Evolutionary conservation across 129 eudicot genomes (phyloP), one percentile per base, ranked within the genome.

Genomic region (Flaveria brownii): DNA sequence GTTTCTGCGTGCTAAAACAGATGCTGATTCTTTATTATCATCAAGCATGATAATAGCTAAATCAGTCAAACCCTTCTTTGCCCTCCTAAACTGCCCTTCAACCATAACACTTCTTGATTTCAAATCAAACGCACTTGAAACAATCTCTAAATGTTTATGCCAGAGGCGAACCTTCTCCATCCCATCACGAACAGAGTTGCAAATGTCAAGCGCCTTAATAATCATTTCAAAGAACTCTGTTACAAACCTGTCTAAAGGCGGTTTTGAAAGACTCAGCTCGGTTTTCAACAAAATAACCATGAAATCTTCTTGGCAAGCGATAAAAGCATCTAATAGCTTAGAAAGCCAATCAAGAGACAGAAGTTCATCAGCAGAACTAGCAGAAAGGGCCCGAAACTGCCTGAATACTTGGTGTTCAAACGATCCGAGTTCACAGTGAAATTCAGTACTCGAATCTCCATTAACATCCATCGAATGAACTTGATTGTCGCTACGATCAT

Each of bases 111-210:
- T 81, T 73, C 82, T 86, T 22, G 82, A 86, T 30, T 63, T 78
- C 39, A 85, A 73, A 70, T 85, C 89, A 54, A 92, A 85, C 3
- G 96, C 88, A 54, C 79, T 61, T 6, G 83, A 61, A 33, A 92
- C 86, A 79, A 92, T 88, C 68, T 91, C 96, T 54, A 91, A 49
- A 17, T 83, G 90, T 68, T 87, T 89, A 71, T 84, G 77, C 86
- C 89, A 89, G 55, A 77, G 78, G 1, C 97, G 90, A 46, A 91
- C 82, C 73, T 86, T 87, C 74, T 87, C 92, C 68, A 87, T 74
- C 63, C 96, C 96, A 43, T 91, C 96, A 22, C 97, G 96, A 43
- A 84, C 71, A n/a, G 97, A 96, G 51, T 91, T 91, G 69, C 93
- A 89, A 16, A 91, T 78, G 61, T 91, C 97, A 62, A 91, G 91